Percentiles rank a stretch among this genome's conserved stretches.
Evolutionary conservation across 2,329 filamentous ascomycete genomes (phyloP).

Genomic region (Pseudogymnoascus sp.): DNA sequence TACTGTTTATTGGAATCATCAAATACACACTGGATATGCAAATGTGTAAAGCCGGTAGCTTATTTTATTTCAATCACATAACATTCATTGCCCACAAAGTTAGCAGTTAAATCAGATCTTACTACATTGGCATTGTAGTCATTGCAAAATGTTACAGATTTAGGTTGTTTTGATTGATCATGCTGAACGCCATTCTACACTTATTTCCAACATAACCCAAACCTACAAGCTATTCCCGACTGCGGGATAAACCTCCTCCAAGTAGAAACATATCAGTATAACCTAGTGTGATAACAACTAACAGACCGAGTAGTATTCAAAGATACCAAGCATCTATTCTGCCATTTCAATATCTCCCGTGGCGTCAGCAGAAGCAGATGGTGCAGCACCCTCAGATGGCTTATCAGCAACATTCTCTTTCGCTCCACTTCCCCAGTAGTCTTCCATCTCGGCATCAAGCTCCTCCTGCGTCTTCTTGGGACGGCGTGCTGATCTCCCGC

Average conservation of each 20-base stretch:
- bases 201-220: background rate
- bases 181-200: background rate
- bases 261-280: background rate
- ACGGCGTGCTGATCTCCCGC: slow-evolving; percentile 44
- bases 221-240: background rate
- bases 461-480: slow-evolving; percentile 84
- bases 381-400: slow-evolving; percentile 23
- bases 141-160: background rate
- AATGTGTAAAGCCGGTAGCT: background rate
- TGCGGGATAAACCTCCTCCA: background rate
- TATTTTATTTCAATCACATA: background rate
- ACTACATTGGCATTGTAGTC: background rate
- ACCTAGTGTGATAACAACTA: background rate
- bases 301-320: background rate
- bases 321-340: background rate
- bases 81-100: background rate
- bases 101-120: background rate
- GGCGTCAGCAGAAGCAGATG: slow-evolving; percentile 25
- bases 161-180: background rate
- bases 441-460: slow-evolving; percentile 92
- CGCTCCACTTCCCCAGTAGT: slow-evolving; percentile 64
- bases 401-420: slow-evolving; percentile 23
- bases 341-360: slow-evolving; percentile 59
- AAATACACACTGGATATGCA: background rate
- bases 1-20: background rate